These are phyloP conservation scores for Erodium chrysanthum DNA, from an alignment of 441 rosid species.

Conservation along the genomic window DNA sequence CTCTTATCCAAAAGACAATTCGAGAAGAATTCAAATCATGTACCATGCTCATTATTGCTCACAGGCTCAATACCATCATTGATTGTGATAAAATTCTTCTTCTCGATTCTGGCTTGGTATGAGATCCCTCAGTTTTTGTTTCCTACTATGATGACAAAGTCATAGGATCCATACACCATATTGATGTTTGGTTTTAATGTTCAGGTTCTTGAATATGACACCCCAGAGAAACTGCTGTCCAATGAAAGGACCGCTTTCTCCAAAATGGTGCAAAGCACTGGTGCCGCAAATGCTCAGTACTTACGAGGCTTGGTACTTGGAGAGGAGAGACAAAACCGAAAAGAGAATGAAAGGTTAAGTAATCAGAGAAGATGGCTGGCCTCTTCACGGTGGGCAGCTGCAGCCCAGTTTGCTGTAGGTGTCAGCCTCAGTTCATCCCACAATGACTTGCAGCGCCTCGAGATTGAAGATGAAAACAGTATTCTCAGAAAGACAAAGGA, in stretches of 20 bases:
- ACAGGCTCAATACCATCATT: conserved; percentile 78
- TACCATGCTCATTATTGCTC: conserved; percentile 89
- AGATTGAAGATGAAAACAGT: conserved; percentile 47
- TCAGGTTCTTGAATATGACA: conserved; percentile 73
- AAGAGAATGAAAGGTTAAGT: conserved; percentile 34
- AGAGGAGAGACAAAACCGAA: conserved; percentile 25
- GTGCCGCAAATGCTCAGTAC: conserved; percentile 83
- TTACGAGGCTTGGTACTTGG: conserved; percentile 65
- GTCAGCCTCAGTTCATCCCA: conserved; percentile 85
- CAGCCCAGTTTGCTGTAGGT: conserved; percentile 79
- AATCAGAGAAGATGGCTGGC: conserved; percentile 70
- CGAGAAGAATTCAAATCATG: conserved; percentile 86
- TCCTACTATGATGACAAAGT: too few species aligned
- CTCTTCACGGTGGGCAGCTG: conserved; percentile 94
- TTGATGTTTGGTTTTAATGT: neutral
- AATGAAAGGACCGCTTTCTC: conserved; percentile 67
- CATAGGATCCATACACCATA: neutral
- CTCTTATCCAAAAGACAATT: conserved; percentile 84
- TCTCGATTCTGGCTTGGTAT: conserved; percentile 79
- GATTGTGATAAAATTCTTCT: conserved; percentile 75
- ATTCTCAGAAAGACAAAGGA: conserved; percentile 78
- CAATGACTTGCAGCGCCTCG: conserved; percentile 68
- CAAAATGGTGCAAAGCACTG: conserved; percentile 91
- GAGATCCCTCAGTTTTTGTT: conserved; percentile 7
- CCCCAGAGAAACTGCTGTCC: conserved; percentile 60